Conservation (phyloP, 108 stramenopile genomes). For the Nitzschia palea region DNA sequence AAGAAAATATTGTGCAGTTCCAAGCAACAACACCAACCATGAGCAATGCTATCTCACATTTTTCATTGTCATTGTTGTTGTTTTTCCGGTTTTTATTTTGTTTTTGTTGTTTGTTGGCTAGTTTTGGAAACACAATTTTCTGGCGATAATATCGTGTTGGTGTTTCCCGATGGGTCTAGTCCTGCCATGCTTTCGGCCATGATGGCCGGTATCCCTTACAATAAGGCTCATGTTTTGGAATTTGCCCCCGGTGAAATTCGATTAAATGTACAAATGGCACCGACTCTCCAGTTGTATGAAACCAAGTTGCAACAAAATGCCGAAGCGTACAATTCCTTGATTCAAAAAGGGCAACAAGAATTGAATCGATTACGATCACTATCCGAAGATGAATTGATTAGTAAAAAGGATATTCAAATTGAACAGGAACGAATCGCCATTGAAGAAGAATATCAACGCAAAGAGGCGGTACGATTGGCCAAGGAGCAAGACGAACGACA, state of each 20-base stretch:
- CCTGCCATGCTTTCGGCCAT: slow-evolving; percentile 73
- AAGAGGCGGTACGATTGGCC: background rate
- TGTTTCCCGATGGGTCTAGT: slow-evolving; percentile 81
- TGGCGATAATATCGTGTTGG: slow-evolving; percentile 70
- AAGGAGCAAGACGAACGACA: slow-evolving; percentile 9
- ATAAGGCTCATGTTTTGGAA: slow-evolving; percentile 69
- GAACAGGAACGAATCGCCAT: slow-evolving; percentile 34
- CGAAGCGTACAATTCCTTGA: slow-evolving; percentile 2
- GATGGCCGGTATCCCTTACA: slow-evolving; percentile 74
- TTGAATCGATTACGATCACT: slow-evolving; percentile 20
- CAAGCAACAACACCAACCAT: no score
- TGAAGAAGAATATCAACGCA: slow-evolving; percentile 17
- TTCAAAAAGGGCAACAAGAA: slow-evolving; percentile 33
- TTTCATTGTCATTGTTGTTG: background rate
- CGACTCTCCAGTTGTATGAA: slow-evolving; percentile 16
- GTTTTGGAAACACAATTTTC: slow-evolving; percentile 75
- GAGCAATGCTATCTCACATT: no score
- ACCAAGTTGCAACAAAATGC: slow-evolving; percentile 8
- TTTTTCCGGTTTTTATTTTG: slow-evolving; percentile 1
- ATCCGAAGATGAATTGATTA: slow-evolving; percentile 11
- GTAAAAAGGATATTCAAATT: slow-evolving; percentile 34
- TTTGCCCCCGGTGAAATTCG: slow-evolving; percentile 66
- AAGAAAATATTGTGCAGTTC: no score
- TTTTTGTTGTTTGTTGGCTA: background rate
- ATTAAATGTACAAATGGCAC: slow-evolving; percentile 44